Conservation (phyloP, 805 yeast genomes). For the Teunomyces aglyptinius region DNA sequence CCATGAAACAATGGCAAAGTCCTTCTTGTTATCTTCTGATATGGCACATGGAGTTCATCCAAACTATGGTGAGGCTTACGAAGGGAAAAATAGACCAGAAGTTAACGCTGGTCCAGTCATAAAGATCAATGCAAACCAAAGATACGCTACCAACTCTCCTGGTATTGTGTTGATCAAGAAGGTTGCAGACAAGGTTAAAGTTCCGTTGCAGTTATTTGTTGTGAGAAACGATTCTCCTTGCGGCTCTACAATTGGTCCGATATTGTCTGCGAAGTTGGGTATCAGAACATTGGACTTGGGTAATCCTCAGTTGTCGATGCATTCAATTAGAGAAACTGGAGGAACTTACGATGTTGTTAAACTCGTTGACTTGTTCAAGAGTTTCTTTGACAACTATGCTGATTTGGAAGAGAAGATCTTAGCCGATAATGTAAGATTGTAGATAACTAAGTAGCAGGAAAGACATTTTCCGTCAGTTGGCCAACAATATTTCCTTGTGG, state of each 20-base stretch:
- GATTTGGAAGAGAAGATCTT: conserved; percentile 28
- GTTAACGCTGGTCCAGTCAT: conserved; percentile 90
- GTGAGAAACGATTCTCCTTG: conserved; percentile 91
- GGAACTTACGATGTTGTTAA: conserved; percentile 71
- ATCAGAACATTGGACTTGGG: conserved; percentile 87
- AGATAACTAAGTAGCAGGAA: conserved; percentile 13
- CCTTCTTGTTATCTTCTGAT: conserved; percentile 88
- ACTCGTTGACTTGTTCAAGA: conserved; percentile 58
- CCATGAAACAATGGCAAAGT: conserved; percentile 62
- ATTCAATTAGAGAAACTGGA: conserved; percentile 88
- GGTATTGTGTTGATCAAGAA: conserved; percentile 78
- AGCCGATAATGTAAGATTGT: conserved; percentile 20
- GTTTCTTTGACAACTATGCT: conserved; percentile 49
- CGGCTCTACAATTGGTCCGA: conserved; percentile 96
- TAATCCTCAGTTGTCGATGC: conserved; percentile 91
- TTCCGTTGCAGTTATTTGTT: conserved; percentile 92
- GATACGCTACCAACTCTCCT: conserved; percentile 90
- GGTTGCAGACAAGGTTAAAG: conserved; percentile 61
- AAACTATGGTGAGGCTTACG: conserved; percentile 76
- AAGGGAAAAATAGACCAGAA: conserved; percentile 72
- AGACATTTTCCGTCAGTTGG: conserved; percentile 20
- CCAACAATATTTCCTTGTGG: conserved; percentile 33
- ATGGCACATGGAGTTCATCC: conserved; percentile 98
- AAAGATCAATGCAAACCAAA: conserved; percentile 91
- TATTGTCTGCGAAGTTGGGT: conserved; percentile 83